A percentile compares a stretch with the other conserved stretches of the same genome.
These are phyloP conservation scores for Solanum acaule DNA, from an alignment of 257 asterid species.

Conservation along the genomic window DNA sequence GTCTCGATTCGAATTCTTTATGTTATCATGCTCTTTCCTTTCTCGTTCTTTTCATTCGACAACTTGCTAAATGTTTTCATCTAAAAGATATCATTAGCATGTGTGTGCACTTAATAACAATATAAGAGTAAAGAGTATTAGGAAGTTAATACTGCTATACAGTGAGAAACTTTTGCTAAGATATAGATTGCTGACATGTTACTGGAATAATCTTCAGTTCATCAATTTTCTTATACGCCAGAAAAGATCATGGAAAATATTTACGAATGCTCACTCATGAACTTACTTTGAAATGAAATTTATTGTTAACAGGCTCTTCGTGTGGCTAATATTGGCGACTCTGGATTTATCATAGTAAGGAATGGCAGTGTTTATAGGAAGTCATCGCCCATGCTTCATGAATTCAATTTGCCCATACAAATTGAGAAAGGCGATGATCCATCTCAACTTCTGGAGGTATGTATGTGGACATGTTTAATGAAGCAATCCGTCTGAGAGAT, in stretches of 20 bases:
- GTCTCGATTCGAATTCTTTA: neutral
- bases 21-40: neutral
- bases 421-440: slow-evolving; percentile 50
- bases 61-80: neutral
- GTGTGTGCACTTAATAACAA: neutral
- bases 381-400: slow-evolving; percentile 65
- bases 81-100: neutral
- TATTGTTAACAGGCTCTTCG: slow-evolving; percentile 46
- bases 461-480: neutral
- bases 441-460: slow-evolving; percentile 59
- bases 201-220: neutral
- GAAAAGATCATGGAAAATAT: neutral
- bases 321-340: slow-evolving; percentile 78
- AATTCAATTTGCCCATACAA: slow-evolving; percentile 57
- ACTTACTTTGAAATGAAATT: neutral
- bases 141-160: neutral
- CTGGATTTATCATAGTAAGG: slow-evolving; percentile 64
- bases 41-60: neutral
- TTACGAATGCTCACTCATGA: neutral
- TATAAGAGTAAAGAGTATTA: neutral
- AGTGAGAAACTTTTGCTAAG: neutral
- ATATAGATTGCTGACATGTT: neutral
- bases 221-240: neutral
- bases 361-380: slow-evolving; percentile 45
- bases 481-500: neutral